Base-by-base conservation (phyloP, 2,329 filamentous ascomycete genomes). In the Drechslerella dactyloides region DNA sequence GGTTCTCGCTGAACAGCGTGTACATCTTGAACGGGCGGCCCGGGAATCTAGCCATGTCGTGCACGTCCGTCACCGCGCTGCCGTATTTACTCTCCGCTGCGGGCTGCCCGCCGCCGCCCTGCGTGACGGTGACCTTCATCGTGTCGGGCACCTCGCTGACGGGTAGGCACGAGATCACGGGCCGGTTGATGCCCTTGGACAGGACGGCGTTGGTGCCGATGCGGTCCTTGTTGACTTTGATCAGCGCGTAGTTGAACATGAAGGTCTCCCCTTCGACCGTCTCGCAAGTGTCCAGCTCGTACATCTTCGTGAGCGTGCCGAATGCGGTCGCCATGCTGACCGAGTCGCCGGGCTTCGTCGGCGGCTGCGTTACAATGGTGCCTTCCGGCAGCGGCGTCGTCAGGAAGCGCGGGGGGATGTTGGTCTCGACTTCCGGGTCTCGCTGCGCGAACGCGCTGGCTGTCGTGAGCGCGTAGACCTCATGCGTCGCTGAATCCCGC, bases 1-100 rank as follows among this genome's bases (percentile, higher is more conserved):
- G 15, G 33, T 58, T 58, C 21, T 70, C 66, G 10, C 54, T 58
- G 19, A 70, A 64, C 23, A 70, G 40, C 19, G 54, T 59, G 10
- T 64, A 64, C 66, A 64, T 70, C 40, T 64, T 58, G 50, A 70
- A 70, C n/a, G 60, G 59, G 13, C 50, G 35, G 21, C 61, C 59
- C 2, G 59, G 66, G 54, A 70, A 70, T n/a, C 66, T 52, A 23
- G 23, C 50, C 17, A 19, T 51, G 52, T 70, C 66, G 10, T 64
- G 59, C 10, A 70, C 66, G 21, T 70, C 66, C 5, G 56, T 58
- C 13, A 64, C 55, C 17, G 64, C 48, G n/a, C 42, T 40, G 19
- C 56, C 58, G 15, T 70, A 70, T 19, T 60, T 70, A 17, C 57
- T 58, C 37, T 70, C 66, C 37, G 17, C 23, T 54, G 61, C 54